Percentiles rank a stretch among this genome's conserved stretches.
These are phyloP conservation scores for Botrytis aclada DNA, from an alignment of 2,329 filamentous ascomycete species.

Conservation along the genomic window DNA sequence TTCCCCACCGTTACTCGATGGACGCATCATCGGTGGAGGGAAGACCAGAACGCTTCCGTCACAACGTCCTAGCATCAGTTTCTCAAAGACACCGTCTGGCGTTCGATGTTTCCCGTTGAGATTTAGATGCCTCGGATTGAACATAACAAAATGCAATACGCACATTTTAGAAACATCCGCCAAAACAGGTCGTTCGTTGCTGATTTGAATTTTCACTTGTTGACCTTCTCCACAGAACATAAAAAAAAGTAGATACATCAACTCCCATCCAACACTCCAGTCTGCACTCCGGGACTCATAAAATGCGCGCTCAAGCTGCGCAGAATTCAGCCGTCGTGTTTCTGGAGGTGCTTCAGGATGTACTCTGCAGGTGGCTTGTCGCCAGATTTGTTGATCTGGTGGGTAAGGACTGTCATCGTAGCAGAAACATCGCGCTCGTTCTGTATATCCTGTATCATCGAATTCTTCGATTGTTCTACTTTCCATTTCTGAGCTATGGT, in stretches of 20 bases:
- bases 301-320: neutral
- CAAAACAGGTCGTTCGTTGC: neutral
- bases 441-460: neutral
- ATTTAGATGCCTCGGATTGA: neutral
- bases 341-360: neutral
- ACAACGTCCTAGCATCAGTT: neutral
- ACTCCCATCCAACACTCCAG: neutral
- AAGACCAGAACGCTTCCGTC: neutral
- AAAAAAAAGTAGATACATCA: neutral
- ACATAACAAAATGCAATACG: too few relatives aligned
- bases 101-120: neutral
- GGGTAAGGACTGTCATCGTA: neutral
- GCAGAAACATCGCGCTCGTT: neutral
- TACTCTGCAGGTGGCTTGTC: neutral
- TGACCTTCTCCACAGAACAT: neutral
- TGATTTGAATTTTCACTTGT: neutral
- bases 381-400: neutral
- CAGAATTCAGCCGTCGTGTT: neutral
- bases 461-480: neutral
- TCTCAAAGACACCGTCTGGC: neutral
- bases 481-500: neutral
- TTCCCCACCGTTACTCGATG: neutral
- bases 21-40: neutral
- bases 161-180: neutral
- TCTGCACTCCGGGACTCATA: neutral